A percentile compares a stretch with the other conserved stretches of the same genome.
phyloP scores from a whole-genome alignment of 106 monocot genomes.

The Apostasia shenzhenica region DNA sequence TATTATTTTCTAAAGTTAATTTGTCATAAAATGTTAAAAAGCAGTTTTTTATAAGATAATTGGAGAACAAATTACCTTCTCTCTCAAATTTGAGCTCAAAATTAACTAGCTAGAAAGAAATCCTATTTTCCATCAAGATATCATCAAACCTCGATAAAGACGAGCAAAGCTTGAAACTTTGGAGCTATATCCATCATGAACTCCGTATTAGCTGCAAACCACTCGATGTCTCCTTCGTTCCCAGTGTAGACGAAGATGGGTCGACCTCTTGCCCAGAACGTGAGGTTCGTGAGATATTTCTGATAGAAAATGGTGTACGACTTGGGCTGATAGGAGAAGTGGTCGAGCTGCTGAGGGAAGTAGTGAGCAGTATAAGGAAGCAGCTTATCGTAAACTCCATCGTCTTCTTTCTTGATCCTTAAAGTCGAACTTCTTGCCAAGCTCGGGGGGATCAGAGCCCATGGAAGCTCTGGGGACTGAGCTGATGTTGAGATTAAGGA shows the following conservation, averaged over 20 bases:
- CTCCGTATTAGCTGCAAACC: conserved; percentile 86
- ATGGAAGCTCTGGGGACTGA: too few relatives aligned
- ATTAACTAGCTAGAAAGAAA: neutral
- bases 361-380: conserved; percentile 57
- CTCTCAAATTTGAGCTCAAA: too few relatives aligned
- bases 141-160: conserved; percentile 77
- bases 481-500: too few relatives aligned
- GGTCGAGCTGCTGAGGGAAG: conserved; percentile 84
- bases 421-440: too few relatives aligned
- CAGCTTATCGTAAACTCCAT: neutral
- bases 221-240: conserved; percentile 84
- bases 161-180: conserved; percentile 57
- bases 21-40: too few relatives aligned
- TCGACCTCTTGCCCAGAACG: conserved; percentile 42
- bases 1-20: too few relatives aligned
- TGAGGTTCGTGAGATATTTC: conserved; percentile 75
- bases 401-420: too few relatives aligned
- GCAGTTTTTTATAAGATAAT: neutral
- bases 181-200: conserved; percentile 90
- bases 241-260: conserved; percentile 98
- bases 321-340: conserved; percentile 72
- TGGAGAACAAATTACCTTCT: too few relatives aligned
- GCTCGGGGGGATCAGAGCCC: too few relatives aligned
- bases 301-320: conserved; percentile 53
- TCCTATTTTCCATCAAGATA: neutral